These are phyloP conservation scores for Colletotrichum destructivum DNA, from an alignment of 2,329 filamentous ascomycete species.

Conservation along the genomic window DNA sequence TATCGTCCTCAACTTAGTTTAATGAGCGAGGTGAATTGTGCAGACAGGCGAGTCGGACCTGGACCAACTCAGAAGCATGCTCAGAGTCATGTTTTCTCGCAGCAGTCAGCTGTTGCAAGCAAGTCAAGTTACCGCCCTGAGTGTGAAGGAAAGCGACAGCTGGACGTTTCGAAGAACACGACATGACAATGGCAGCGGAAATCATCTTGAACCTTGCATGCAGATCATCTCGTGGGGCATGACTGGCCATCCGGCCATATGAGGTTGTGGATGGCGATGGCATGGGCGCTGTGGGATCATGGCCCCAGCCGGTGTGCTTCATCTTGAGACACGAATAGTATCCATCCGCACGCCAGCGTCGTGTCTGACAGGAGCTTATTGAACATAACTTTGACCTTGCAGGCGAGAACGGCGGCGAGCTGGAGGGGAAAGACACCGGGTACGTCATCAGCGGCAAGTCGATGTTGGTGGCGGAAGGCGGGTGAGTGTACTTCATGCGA, in stretches of 20 bases:
- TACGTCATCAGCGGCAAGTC: slow-evolving; percentile 16
- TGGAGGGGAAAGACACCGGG: not conserved
- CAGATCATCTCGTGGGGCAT: not conserved
- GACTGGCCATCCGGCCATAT: slow-evolving; percentile 12
- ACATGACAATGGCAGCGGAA: not conserved
- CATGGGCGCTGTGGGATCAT: slow-evolving; percentile 24
- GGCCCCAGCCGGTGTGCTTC: slow-evolving; percentile 24
- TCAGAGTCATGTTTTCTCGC: not conserved
- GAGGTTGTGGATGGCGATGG: slow-evolving; percentile 3
- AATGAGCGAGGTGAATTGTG: not conserved
- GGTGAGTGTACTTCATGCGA: not conserved
- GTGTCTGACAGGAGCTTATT: slow-evolving; percentile 23
- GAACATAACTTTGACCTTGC: not conserved
- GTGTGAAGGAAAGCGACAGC: not conserved
- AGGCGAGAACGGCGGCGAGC: slow-evolving; percentile 1
- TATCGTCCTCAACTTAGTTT: not conserved
- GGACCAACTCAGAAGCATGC: not conserved
- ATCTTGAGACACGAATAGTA: slow-evolving; percentile 31
- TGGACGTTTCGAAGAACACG: not conserved
- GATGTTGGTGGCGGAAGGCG: not conserved
- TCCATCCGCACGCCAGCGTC: slow-evolving; percentile 23
- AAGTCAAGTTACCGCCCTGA: not conserved
- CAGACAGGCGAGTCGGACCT: slow-evolving; percentile 2
- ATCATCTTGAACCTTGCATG: not conserved
- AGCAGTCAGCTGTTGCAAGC: not conserved